Base-by-base conservation (phyloP, 2,329 filamentous ascomycete genomes). In the Alternaria sp. region DNA sequence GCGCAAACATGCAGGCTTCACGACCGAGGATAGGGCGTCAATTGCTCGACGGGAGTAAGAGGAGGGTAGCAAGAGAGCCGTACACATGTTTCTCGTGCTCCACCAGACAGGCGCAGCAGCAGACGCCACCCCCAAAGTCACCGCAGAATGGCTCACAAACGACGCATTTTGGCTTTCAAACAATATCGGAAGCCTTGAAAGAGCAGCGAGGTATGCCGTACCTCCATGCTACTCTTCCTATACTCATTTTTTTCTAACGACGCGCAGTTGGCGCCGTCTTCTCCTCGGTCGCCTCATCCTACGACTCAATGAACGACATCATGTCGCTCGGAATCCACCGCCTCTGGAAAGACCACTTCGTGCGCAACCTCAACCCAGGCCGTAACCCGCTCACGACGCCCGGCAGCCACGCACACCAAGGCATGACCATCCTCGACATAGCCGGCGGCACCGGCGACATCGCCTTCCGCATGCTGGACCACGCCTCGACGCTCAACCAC, bases 281-380 rank as follows among this genome's bases (percentile, higher is more conserved):
- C 82, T 94, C 92, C 78, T 97, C 90, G 67, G 95, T 99, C 39
- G 95, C 95, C 67, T 88, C 91, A 63, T 92, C 90, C 17, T 99
- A 99, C 80, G 95, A 99, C 79, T 90, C 89, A 62, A 99, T 99
- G 95, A 99, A 99, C 81, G 95, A 99, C 78, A 85, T 98, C 68
- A 99, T 99, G 95, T 98, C 95, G 7, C 86, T 99, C 46, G 95
- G 95, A 54, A 93, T 97, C 80, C 95, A 99, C 79, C 90, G 95
- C 41, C 82, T 99, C 36, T 99, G 95, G 95, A 99, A 91, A 82
- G 94, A 98, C 80, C 89, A 97, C 80, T 99, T 98, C 78, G 94
- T 99, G 44, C 89, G 91, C 67, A 90, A 89, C 33, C 86, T 99
- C 31, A 95, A 97, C 77, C 94, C 95, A 0, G 93, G 93, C 65